Evolutionary conservation across 441 rosid species (phyloP), one percentile per base, ranked within the genome.

Genomic region (Capsella rubella): DNA sequence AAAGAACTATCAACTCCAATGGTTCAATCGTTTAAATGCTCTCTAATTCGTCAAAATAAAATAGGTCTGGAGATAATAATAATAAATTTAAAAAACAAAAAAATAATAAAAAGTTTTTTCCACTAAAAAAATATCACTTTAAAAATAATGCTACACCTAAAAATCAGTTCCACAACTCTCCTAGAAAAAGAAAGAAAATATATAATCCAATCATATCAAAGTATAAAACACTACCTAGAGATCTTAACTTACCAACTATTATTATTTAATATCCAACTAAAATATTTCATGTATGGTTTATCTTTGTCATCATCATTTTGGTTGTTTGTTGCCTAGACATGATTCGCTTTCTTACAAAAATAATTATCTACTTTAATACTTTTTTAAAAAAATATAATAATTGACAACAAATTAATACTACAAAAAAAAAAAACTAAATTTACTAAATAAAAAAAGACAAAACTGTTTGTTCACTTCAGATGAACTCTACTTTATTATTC

Each of bases 281-380:
- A 70, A 58, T 60, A 60, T 49, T 25, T 25, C 21, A 32, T 7
- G 68, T 43, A 52, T 61, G 69, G 56, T 51, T 75, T 61, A 69
- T 61, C 79, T 16, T 61, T 61, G 74, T 61, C 79, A 75, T 75
- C 74, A 53, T 45, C 69, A 53, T 27, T 43, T 68, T 61, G 69
- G 69, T 75, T 27, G 64, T 61, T 54, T 75, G 64, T 21, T 68
- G 74, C 50, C 57, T 60, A 35, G 7, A 43, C 57, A 61, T 68
- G 64, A 75, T 75, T 75, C 74, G 35, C 6, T 45, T 25, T 32
- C 18, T 10, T 4, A 51, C 8, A 3, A 45, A 18, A 52, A 27
- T 39, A 21, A 13, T 72, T 37, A 10, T 34, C 13, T 59, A 8
- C 40, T 35, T 49, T 37, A 1, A 21, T 45, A 43, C 35, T n/a